phyloP scores from a whole-genome alignment of 2,329 filamentous ascomycete species.

The Cyanodermella asteris region DNA sequence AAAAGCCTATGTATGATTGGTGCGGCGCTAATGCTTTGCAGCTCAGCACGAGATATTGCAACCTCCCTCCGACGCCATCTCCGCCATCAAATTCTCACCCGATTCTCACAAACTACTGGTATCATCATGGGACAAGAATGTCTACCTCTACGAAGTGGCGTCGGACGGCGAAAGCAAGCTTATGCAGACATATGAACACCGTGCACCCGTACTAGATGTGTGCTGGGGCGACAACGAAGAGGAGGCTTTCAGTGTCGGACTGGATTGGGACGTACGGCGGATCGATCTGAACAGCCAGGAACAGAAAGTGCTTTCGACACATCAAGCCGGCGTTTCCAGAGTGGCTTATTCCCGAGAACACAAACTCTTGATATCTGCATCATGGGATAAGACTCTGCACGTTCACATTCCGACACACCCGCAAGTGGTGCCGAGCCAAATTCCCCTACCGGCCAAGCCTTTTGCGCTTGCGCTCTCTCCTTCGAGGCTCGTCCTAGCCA shows the following conservation, averaged over 20 bases:
- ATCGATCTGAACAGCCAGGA: slow-evolving; percentile 53
- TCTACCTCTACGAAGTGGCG: slow-evolving; percentile 68
- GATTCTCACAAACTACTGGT: slow-evolving; percentile 60
- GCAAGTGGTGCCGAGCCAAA: slow-evolving; percentile 31
- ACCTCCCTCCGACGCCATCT: slow-evolving; percentile 71
- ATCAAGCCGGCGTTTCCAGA: slow-evolving; percentile 57
- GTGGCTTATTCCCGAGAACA: slow-evolving; percentile 63
- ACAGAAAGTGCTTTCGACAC: slow-evolving; percentile 55
- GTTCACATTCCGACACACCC: slow-evolving; percentile 44
- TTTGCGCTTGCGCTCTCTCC: slow-evolving; percentile 62
- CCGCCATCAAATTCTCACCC: slow-evolving; percentile 67
- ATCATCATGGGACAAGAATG: slow-evolving; percentile 80
- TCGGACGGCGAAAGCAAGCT: slow-evolving; percentile 34
- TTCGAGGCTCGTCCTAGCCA: slow-evolving; percentile 81
- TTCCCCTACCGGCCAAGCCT: slow-evolving; percentile 64
- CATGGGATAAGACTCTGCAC: slow-evolving; percentile 84
- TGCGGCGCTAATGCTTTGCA: no score
- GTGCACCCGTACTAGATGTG: slow-evolving; percentile 70
- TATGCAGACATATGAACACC: slow-evolving; percentile 53
- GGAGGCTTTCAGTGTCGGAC: slow-evolving; percentile 65
- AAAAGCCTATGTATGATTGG: no score
- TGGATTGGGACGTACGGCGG: slow-evolving; percentile 73
- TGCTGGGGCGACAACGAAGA: slow-evolving; percentile 70
- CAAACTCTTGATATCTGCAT: slow-evolving; percentile 64
- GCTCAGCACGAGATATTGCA: slow-evolving; percentile 65